These are phyloP conservation scores for Gypsophila paniculata DNA, from an alignment of 179 eudicot species.

Conservation along the genomic window DNA sequence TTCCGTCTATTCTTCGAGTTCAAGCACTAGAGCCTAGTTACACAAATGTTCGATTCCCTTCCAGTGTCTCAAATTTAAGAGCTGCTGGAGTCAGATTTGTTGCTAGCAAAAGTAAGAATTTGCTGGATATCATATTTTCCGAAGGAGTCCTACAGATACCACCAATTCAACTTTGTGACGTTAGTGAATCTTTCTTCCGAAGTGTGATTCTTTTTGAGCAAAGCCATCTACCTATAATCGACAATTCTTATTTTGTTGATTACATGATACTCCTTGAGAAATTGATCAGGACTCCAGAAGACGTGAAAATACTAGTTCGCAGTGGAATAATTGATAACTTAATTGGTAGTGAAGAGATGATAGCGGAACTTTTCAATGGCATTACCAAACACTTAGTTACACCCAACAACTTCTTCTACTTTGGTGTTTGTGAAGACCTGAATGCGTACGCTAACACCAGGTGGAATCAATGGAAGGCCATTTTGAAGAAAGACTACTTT, in stretches of 20 bases:
- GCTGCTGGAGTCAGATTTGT: slow-evolving; percentile 22
- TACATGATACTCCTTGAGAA: slow-evolving; percentile 23
- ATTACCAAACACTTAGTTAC: slow-evolving; percentile 17
- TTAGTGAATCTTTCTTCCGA: slow-evolving; percentile 17
- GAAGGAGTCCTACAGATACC: slow-evolving; percentile 22
- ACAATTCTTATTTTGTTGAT: slow-evolving; percentile 22
- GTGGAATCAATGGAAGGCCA: slow-evolving; percentile 20
- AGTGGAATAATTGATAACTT: slow-evolving; percentile 24
- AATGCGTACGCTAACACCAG: slow-evolving; percentile 14
- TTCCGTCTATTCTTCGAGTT: neutral
- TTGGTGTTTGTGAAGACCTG: neutral
- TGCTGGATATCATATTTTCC: slow-evolving; percentile 20
- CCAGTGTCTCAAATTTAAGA: slow-evolving; percentile 11
- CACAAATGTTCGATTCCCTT: neutral
- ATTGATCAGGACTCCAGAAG: slow-evolving; percentile 25
- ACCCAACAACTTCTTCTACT: slow-evolving; percentile 12
- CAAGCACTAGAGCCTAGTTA: neutral
- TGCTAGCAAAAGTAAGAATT: slow-evolving; percentile 1
- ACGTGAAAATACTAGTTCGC: slow-evolving; percentile 18
- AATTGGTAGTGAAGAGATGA: slow-evolving; percentile 19
- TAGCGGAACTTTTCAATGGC: slow-evolving; percentile 20
- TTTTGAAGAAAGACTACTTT: slow-evolving; percentile 21
- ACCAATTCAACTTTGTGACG: slow-evolving; percentile 12
- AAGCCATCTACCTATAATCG: slow-evolving; percentile 3
- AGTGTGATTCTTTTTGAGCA: slow-evolving; percentile 24